Evolutionary conservation across 345 rosid species (phyloP).

Genomic region (Combretum micranthum): DNA sequence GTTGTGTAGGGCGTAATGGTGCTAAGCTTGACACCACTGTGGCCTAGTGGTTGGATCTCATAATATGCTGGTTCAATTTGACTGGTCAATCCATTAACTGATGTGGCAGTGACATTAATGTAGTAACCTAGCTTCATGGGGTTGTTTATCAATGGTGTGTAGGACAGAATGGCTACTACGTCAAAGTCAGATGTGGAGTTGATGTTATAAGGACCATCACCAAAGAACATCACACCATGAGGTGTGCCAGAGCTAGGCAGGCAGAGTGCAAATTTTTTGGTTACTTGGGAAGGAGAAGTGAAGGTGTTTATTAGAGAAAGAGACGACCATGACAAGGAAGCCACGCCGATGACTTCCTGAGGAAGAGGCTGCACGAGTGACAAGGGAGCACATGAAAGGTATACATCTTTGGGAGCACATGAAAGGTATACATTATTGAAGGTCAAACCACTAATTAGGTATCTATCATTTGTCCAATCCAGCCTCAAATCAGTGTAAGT

Average conservation of each 20-base stretch:
- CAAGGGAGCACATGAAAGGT: not conserved
- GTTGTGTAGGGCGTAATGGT: slow-evolving; percentile 17
- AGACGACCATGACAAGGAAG: slow-evolving; percentile 3
- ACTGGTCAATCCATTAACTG: slow-evolving; percentile 11
- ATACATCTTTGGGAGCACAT: not conserved
- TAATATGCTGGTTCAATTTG: slow-evolving; percentile 5
- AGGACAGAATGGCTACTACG: slow-evolving; percentile 10
- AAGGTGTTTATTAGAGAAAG: not conserved
- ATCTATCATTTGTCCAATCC: slow-evolving; percentile 3
- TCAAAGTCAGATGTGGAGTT: not conserved
- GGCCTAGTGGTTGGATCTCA: slow-evolving; percentile 5
- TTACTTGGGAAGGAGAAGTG: not conserved
- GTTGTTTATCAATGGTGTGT: slow-evolving; percentile 15
- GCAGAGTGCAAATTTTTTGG: slow-evolving; percentile 18
- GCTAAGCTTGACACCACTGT: slow-evolving; percentile 20
- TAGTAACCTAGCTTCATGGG: slow-evolving; percentile 16
- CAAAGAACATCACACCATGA: slow-evolving; percentile 14
- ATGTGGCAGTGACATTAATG: slow-evolving; percentile 17
- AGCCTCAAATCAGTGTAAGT: not conserved
- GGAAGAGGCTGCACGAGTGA: slow-evolving; percentile 2
- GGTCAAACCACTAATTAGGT: not conserved
- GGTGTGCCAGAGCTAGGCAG: slow-evolving; percentile 8
- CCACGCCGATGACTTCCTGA: slow-evolving; percentile 1
- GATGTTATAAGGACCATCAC: slow-evolving; percentile 14
- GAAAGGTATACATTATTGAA: not conserved